Evolutionary conservation across 2,329 filamentous ascomycete species (phyloP).

Genomic region (Dactylellina leptospora): DNA sequence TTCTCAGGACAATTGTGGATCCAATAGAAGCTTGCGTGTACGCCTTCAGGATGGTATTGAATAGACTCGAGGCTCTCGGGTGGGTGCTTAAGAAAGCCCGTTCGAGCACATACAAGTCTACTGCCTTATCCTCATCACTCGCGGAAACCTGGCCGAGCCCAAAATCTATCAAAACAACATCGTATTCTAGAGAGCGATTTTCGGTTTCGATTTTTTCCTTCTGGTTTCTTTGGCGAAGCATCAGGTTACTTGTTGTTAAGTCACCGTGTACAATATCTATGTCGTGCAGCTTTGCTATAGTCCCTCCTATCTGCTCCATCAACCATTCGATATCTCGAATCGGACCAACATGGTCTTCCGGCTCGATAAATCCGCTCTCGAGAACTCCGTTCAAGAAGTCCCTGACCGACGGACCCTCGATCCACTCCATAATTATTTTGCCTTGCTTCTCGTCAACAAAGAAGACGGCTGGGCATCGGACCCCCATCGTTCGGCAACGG

Average conservation of each 20-base stretch:
- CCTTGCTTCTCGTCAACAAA: conserved; percentile 71
- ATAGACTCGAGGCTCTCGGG: conserved; percentile 80
- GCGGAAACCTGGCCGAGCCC: conserved; percentile 82
- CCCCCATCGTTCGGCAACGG: conserved; percentile 79
- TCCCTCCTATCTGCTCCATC: conserved; percentile 74
- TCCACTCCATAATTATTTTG: conserved; percentile 86
- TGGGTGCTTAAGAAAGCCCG: conserved; percentile 94
- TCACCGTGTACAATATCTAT: conserved; percentile 93
- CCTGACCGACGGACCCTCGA: conserved; percentile 76
- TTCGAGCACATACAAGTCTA: conserved; percentile 95
- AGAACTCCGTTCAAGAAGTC: conserved; percentile 75
- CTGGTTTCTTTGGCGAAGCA: conserved; percentile 68
- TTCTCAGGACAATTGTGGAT: conserved; percentile 76
- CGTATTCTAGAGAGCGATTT: conserved; percentile 65
- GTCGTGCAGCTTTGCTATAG: conserved; percentile 79
- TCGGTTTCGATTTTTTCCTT: background rate
- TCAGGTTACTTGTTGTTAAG: conserved; percentile 96
- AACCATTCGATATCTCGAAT: conserved; percentile 68
- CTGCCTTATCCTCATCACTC: conserved; percentile 90
- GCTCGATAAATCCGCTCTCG: conserved; percentile 56
- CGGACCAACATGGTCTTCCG: conserved; percentile 56
- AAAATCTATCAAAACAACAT: conserved; percentile 92
- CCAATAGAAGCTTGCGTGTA: conserved; percentile 81
- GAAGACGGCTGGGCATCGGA: conserved; percentile 82
- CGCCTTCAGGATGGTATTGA: conserved; percentile 74